phyloP scores from a whole-genome alignment of 305 asterid genomes.

The Fraxinus velutina region DNA sequence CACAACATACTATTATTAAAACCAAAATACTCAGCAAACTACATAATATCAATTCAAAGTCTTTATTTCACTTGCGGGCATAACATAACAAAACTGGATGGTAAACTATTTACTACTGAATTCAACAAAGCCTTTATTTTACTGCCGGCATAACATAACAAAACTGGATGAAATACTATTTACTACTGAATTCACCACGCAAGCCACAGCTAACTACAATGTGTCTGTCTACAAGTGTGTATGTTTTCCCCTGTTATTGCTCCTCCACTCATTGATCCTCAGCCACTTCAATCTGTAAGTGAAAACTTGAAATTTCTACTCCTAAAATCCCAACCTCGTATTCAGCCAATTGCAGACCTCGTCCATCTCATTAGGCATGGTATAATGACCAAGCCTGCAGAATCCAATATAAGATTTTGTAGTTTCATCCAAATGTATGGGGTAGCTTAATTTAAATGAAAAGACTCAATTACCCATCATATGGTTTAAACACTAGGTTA shows the following conservation, averaged over 20 bases:
- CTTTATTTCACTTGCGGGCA: conserved; percentile 26
- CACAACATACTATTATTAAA: conserved; percentile 29
- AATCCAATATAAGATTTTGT: conserved; percentile 17
- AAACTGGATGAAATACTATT: conserved; percentile 36
- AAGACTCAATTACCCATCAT: conserved; percentile 59
- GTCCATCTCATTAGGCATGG: conserved; percentile 93
- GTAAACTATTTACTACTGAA: conserved; percentile 23
- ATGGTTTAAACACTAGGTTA: conserved; percentile 59
- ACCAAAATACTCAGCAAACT: conserved; percentile 31
- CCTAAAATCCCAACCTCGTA: conserved; percentile 11
- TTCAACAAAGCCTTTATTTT: conserved; percentile 27
- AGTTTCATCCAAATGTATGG: conserved; percentile 4
- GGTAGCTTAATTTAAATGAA: background rate
- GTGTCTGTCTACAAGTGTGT: conserved; percentile 20
- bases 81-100: conserved; percentile 42
- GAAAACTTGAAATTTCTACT: background rate
- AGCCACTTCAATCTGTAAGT: conserved; percentile 6
- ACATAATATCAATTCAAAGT: conserved; percentile 17
- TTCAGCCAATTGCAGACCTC: conserved; percentile 66
- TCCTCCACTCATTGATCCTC: conserved; percentile 17
- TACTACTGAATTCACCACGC: conserved; percentile 30
- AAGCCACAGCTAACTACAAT: conserved; percentile 29
- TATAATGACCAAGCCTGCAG: conserved; percentile 86
- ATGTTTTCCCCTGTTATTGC: conserved; percentile 28
- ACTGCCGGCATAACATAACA: conserved; percentile 28